Conservation (phyloP, 2,329 filamentous ascomycete genomes). For the Thelonectria rubi region DNA sequence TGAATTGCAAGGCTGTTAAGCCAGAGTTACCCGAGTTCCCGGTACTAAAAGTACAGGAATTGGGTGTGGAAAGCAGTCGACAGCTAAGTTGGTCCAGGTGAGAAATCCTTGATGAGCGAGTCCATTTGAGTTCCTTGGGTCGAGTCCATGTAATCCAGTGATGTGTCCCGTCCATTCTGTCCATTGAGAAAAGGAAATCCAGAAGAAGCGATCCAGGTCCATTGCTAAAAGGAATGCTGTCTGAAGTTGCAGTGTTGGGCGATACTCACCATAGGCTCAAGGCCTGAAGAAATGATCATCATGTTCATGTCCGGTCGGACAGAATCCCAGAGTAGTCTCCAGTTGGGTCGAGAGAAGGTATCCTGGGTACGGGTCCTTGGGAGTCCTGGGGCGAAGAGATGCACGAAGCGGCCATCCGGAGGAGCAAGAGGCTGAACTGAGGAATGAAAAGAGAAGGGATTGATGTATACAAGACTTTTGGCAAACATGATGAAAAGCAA, state of each 20-base stretch:
- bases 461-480: constrained; percentile 42
- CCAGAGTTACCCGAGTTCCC: constrained; percentile 28
- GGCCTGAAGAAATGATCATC: constrained; percentile 33
- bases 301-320: constrained; percentile 47
- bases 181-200: constrained; percentile 34
- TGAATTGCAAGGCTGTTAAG: constrained; percentile 40
- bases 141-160: constrained; percentile 32
- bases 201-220: constrained; percentile 34
- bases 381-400: constrained; percentile 30
- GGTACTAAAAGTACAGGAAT: constrained; percentile 23
- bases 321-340: constrained; percentile 37
- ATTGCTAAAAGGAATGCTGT: constrained; percentile 27
- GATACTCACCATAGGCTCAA: constrained; percentile 50
- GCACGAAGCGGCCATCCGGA: constrained; percentile 31
- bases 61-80: constrained; percentile 18
- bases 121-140: constrained; percentile 27
- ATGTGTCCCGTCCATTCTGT: constrained; percentile 36
- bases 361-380: constrained; percentile 29
- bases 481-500: constrained; percentile 46
- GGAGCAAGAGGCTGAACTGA: constrained; percentile 39
- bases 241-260: constrained; percentile 44
- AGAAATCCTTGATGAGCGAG: constrained; percentile 5
- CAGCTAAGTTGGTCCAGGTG: constrained; percentile 20
- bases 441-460: constrained; percentile 8
- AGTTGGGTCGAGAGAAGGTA: constrained; percentile 19